Percentiles rank a stretch among this genome's conserved stretches.
Conservation (phyloP, 2,329 filamentous ascomycete species). For the Colletotrichum tanaceti region DNA sequence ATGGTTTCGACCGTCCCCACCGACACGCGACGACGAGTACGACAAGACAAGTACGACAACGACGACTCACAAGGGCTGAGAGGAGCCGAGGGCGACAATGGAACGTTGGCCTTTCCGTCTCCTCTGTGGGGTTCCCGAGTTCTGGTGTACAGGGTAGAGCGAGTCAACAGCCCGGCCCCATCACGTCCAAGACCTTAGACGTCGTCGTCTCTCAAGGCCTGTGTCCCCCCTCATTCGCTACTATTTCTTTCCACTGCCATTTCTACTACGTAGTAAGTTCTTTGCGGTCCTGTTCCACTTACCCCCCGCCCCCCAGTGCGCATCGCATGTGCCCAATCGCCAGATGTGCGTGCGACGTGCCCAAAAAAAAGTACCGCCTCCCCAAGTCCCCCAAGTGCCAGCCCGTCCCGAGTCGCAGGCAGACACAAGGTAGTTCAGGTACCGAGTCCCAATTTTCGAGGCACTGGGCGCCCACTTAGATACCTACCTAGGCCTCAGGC, state of each 20-base stretch:
- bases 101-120: slow-evolving; percentile 3
- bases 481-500: not conserved
- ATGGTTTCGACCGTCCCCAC: slow-evolving; percentile 28
- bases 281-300: not conserved
- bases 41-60: slow-evolving; percentile 14
- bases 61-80: not conserved
- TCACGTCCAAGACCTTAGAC: slow-evolving; percentile 4
- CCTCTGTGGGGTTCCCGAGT: slow-evolving; percentile 12
- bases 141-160: too few species aligned
- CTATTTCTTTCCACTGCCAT: slow-evolving; percentile 23
- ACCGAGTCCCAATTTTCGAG: not conserved
- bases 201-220: not conserved
- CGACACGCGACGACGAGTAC: slow-evolving; percentile 35
- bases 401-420: slow-evolving; percentile 17
- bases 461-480: not conserved
- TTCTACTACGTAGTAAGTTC: not conserved
- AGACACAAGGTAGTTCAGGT: slow-evolving; percentile 7
- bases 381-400: slow-evolving; percentile 11
- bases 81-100: not conserved
- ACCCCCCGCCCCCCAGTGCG: not conserved
- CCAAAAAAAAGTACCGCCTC: not conserved
- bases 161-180: slow-evolving; percentile 37
- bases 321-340: slow-evolving; percentile 19
- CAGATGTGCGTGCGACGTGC: not conserved
- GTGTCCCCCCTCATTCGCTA: not conserved